Base-by-base conservation (phyloP, 2,329 filamentous ascomycete genomes). In the Graphiopsis chlorocephala region DNA sequence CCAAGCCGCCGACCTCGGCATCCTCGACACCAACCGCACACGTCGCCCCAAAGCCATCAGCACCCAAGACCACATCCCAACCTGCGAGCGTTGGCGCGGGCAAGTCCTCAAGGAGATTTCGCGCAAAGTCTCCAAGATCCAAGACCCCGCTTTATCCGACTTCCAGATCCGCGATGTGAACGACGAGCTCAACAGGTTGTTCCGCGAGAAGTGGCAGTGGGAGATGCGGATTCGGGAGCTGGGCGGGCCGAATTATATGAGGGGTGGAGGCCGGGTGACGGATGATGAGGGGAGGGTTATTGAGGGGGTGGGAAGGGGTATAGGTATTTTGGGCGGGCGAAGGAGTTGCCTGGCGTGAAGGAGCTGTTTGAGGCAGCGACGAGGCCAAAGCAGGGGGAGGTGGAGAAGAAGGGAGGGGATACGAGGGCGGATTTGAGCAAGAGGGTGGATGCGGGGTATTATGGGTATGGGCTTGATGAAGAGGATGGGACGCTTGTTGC, bases 201-300 rank as follows among this genome's bases (percentile, higher is more conserved):
- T 99, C 92, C 89, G 93, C 69, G 95, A 99, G 82, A 99, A 99
- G 80, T 93, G 96, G 85, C 93, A 96, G 86, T 99, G 95, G 95
- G 95, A 99, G 83, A 87, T 95, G 72, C 93, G 97, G 80, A 97
- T 99, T 71, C 86, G 93, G 65, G 96, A 96, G 73, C 78, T 98
- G 26, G 95, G 95, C n/a, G 95, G 95, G 2, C 95, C 95, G 31
- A 98, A 98, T 79, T 99, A 98, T 78, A 96, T 95, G 90, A 85
- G 93, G 31, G 83, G 80, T n/a, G 82, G 83, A 0, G 74, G 81
- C 26, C 78, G 83, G 70, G 75, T 85, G 65, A 75, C 77, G 69
- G 84, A 86, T 75, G 84, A 85, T 70, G 82, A 85, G 62, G 84
- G 84, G 2, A 77, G 79, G 62, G 83, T 85, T 72, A 81, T 86